phyloP scores from a whole-genome alignment of 371 early-diverging fungal genomes.

The Actinomortierella wolfii region DNA sequence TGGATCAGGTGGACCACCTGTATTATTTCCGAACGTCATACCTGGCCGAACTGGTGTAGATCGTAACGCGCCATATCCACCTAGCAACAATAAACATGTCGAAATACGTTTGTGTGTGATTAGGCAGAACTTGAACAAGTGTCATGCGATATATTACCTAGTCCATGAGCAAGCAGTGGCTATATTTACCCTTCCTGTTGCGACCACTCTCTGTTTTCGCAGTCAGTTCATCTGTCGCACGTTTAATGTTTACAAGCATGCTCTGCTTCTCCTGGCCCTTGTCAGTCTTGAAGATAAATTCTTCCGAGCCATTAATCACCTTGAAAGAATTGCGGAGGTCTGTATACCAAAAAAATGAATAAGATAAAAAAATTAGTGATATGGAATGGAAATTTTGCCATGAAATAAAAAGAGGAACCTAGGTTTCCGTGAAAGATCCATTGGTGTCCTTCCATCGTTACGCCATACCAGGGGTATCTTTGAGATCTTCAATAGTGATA shows the following conservation, averaged over 20 bases:
- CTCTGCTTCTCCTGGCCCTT: constrained; percentile 75
- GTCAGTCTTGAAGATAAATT: constrained; percentile 75
- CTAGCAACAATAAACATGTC: no score
- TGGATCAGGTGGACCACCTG: constrained; percentile 49
- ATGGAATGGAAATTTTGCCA: neutral
- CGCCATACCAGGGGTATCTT: constrained; percentile 71
- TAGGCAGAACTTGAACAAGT: no score
- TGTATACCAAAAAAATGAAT: constrained; percentile 1
- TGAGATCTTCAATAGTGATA: constrained; percentile 79
- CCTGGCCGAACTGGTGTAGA: neutral
- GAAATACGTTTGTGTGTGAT: no score
- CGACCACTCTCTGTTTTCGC: constrained; percentile 38
- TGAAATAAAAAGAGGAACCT: constrained; percentile 8
- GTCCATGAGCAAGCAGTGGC: no score
- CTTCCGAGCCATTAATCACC: constrained; percentile 75
- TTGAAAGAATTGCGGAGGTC: constrained; percentile 65
- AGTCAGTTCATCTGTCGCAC: constrained; percentile 67
- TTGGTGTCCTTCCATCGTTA: neutral
- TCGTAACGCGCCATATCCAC: neutral
- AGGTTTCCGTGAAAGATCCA: no score
- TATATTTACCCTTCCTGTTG: neutral
- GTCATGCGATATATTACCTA: no score
- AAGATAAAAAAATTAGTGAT: neutral
- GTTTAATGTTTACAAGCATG: constrained; percentile 68
- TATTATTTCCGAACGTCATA: neutral